These are phyloP conservation scores for Calycina herbarum DNA, from an alignment of 2,329 filamentous ascomycete genomes.

Conservation along the genomic window DNA sequence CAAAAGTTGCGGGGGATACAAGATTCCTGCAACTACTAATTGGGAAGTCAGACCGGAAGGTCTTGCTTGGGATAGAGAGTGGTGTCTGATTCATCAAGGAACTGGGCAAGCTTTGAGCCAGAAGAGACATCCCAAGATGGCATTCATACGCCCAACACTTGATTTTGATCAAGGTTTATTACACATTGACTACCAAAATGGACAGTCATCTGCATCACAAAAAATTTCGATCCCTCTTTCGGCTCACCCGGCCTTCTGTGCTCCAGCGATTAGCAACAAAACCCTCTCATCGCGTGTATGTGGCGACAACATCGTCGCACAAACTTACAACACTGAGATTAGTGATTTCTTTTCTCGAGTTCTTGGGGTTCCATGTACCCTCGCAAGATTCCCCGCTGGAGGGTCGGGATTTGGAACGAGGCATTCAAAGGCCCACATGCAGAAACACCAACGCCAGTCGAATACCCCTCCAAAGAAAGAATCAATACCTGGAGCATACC, in stretches of 20 bases:
- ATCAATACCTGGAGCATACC: constrained; percentile 55
- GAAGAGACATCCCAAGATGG: constrained; percentile 86
- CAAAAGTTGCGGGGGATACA: constrained; percentile 86
- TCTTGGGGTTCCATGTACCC: constrained; percentile 75
- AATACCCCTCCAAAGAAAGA: constrained; percentile 15
- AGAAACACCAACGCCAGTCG: constrained; percentile 51
- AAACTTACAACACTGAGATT: constrained; percentile 67
- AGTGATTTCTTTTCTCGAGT: constrained; percentile 75
- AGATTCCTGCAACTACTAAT: constrained; percentile 57
- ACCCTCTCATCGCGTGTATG: constrained; percentile 69
- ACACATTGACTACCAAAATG: constrained; percentile 54
- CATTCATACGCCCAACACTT: constrained; percentile 72
- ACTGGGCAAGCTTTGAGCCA: constrained; percentile 84
- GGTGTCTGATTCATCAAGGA: constrained; percentile 87
- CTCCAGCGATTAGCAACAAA: constrained; percentile 41
- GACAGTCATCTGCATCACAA: constrained; percentile 29
- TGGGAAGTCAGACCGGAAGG: constrained; percentile 86
- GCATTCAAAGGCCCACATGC: constrained; percentile 70
- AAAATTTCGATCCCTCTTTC: constrained; percentile 63
- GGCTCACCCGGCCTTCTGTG: constrained; percentile 60
- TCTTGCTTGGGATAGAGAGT: constrained; percentile 91
- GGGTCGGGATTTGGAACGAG: constrained; percentile 60
- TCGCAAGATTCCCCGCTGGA: constrained; percentile 79
- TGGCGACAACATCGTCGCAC: constrained; percentile 72
- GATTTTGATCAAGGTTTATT: constrained; percentile 70